phyloP scores from a whole-genome alignment of 768 basidiomycete genomes.

The Sistotremastrum suecicum region DNA sequence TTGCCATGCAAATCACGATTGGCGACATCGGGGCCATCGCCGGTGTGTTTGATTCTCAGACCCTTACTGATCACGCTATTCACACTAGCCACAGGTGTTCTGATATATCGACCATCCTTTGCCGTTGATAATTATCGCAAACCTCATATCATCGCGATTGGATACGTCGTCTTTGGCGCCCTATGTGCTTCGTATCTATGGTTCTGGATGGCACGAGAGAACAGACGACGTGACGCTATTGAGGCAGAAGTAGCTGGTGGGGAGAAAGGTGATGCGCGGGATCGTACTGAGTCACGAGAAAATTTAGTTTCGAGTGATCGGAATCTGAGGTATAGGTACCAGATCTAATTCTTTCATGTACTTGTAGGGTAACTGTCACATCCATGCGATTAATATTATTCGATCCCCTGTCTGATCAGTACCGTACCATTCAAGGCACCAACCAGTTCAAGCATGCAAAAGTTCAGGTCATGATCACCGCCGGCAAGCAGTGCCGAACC shows the following conservation, averaged over 20 bases:
- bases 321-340: too few species aligned
- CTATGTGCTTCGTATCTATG: constrained; percentile 30
- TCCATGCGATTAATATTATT: too few species aligned
- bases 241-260: constrained; percentile 8
- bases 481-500: too few species aligned
- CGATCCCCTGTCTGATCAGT: too few species aligned
- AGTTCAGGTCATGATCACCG: too few species aligned
- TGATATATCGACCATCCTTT: constrained; percentile 40
- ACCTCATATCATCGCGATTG: constrained; percentile 45
- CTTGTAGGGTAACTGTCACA: too few species aligned
- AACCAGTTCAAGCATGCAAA: too few species aligned
- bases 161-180: constrained; percentile 38
- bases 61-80: background rate
- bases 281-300: background rate
- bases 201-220: constrained; percentile 36
- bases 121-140: constrained; percentile 32
- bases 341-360: too few species aligned
- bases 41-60: constrained; percentile 13
- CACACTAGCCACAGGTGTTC: constrained; percentile 17
- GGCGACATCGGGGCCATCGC: constrained; percentile 47
- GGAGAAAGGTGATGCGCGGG: constrained; percentile 4
- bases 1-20: constrained; percentile 51
- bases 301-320: background rate
- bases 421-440: too few species aligned
- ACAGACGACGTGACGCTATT: constrained; percentile 25